Evolutionary conservation across 108 stramenopile species (phyloP).

Genomic region (Ochromonas danica): DNA sequence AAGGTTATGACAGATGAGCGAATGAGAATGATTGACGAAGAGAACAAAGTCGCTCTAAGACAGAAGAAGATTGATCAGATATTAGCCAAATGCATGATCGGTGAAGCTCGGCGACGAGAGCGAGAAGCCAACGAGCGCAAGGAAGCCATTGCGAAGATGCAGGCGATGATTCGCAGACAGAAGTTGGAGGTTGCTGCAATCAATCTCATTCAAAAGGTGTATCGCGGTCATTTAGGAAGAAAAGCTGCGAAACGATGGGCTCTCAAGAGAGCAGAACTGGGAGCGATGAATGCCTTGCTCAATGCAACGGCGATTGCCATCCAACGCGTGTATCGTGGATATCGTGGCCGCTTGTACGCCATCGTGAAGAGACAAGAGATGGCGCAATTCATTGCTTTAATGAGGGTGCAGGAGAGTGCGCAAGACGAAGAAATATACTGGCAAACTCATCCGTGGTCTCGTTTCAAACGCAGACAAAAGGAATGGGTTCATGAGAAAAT

Average conservation of each 20-base stretch:
- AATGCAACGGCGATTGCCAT: constrained; percentile 46
- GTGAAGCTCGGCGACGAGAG: constrained; percentile 26
- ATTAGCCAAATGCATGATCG: constrained; percentile 36
- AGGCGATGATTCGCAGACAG: constrained; percentile 38
- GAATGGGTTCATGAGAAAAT: constrained; percentile 3
- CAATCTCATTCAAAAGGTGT: constrained; percentile 36
- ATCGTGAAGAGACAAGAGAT: constrained; percentile 39
- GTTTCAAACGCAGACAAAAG: constrained; percentile 32
- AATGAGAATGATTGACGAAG: constrained; percentile 41
- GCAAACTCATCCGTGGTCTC: constrained; percentile 39
- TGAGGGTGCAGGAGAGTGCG: constrained; percentile 47
- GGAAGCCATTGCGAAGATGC: constrained; percentile 32
- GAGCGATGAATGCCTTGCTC: constrained; percentile 40
- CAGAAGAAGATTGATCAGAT: constrained; percentile 24
- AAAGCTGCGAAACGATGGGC: constrained; percentile 45
- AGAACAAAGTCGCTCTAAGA: constrained; percentile 15
- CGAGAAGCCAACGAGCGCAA: constrained; percentile 20
- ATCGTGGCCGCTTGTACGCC: constrained; percentile 37
- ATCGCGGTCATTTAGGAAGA: constrained; percentile 50
- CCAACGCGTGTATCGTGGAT: constrained; percentile 45
- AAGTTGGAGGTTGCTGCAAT: constrained; percentile 19
- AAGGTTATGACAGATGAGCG: constrained; percentile 43
- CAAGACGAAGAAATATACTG: constrained; percentile 53
- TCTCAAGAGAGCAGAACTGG: constrained; percentile 37
- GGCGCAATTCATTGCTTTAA: constrained; percentile 50